Evolutionary conservation across 768 basidiomycete genomes (phyloP), one percentile per base, ranked within the genome.

Genomic region (Phallus indusiatus): DNA sequence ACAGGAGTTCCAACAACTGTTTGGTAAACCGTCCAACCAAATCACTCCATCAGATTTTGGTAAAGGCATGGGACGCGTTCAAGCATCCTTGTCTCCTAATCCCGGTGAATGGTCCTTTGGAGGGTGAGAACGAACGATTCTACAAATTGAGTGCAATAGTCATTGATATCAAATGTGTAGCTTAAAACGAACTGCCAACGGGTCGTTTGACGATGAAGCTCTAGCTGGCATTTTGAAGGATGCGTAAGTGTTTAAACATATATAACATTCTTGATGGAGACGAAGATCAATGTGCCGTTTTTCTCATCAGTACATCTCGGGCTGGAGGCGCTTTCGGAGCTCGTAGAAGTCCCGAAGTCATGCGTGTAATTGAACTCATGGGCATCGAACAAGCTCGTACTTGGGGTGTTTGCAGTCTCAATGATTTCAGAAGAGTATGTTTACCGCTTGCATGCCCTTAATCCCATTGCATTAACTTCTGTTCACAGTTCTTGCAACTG

Each of bases 351-450:
- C 88, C 88, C 0, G 18, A 80, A 56, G 80, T 76, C 21, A 74
- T 90, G 66, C 81, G 81, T 33, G 73, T 84, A 33, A 76, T 90
- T 16, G 88, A 91, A 66, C 73, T 88, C 5, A 71, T 90, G 67
- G 80, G 80, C 1, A 89, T 90, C 16, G 73, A 82, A 62, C 83
- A 85, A 67, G 77, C 80, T 33, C 74, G 88, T 61, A 72, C 66
- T 18, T 90, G 87, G 86, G 84, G 83, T 18, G 74, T 75, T n/a
- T 90, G 87, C 67, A 62, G 69, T 12, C 53, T 72, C n/a, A 72
- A 72, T 61, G 69, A 70, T 51, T 70, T 85, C 84, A 16, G 87
- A 82, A 64, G 63, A 82, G 68, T 55, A 55, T 24, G 33, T 8
- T 17, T 22, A 17, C 20, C 35, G 34, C 47, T 21, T 33, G 10